phyloP scores from a whole-genome alignment of 441 rosid genomes.

The Pelargonium myrrhifolium region DNA sequence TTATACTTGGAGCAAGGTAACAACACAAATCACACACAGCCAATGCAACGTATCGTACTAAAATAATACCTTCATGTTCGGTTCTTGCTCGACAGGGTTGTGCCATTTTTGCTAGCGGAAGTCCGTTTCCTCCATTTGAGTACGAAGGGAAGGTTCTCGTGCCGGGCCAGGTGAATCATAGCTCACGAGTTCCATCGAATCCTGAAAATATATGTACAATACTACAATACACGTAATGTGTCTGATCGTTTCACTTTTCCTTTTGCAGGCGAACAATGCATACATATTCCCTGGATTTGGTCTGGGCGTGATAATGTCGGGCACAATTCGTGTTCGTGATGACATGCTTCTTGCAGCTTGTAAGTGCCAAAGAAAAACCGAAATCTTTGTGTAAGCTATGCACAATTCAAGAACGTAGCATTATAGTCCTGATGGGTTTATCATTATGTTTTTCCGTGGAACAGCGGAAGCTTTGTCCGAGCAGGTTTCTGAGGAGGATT shows the following conservation, averaged over 20 bases:
- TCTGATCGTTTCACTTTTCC: slow-evolving; percentile 11
- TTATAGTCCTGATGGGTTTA: neutral
- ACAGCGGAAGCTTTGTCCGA: slow-evolving; percentile 1
- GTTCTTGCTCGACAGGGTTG: slow-evolving; percentile 49
- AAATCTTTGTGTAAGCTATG: neutral
- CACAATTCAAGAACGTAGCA: neutral
- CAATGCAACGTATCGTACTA: neutral
- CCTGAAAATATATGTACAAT: too few species aligned
- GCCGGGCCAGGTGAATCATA: slow-evolving; percentile 65
- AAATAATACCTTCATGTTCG: neutral
- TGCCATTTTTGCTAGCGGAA: slow-evolving; percentile 80
- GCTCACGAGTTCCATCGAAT: too few species aligned
- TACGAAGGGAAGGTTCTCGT: slow-evolving; percentile 45
- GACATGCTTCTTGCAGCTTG: slow-evolving; percentile 82
- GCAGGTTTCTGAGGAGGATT: neutral
- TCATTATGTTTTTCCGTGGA: slow-evolving; percentile 15
- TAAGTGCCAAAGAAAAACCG: slow-evolving; percentile 21
- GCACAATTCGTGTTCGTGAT: slow-evolving; percentile 83
- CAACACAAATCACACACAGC: slow-evolving; percentile 6
- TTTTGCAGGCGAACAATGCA: slow-evolving; percentile 70
- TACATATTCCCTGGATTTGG: slow-evolving; percentile 89
- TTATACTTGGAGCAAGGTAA: slow-evolving; percentile 80
- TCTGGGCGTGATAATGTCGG: slow-evolving; percentile 79
- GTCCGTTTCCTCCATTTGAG: slow-evolving; percentile 68
- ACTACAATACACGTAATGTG: too few species aligned